phyloP scores from a whole-genome alignment of 148 eudicot genomes.

The Arbutus unedo region DNA sequence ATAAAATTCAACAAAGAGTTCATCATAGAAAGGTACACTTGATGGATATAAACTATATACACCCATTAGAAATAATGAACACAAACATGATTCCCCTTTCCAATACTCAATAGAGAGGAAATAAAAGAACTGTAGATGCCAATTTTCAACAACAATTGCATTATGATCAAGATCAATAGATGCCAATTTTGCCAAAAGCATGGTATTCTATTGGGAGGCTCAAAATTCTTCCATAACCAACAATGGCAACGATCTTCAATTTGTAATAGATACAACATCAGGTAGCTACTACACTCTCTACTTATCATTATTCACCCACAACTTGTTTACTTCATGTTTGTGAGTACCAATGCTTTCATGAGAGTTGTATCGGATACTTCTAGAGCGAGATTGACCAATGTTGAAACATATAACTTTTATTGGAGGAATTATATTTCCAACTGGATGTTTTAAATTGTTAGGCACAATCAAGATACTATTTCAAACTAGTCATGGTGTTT shows the following conservation, averaged over 20 bases:
- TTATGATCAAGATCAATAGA: slow-evolving; percentile 32
- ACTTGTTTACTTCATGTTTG: neutral
- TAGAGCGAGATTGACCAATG: no score
- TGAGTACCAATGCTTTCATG: neutral
- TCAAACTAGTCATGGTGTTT: neutral
- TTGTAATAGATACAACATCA: slow-evolving; percentile 34
- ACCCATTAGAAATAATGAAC: slow-evolving; percentile 11
- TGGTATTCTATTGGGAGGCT: slow-evolving; percentile 47
- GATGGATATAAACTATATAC: slow-evolving; percentile 31
- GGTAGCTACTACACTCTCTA: no score
- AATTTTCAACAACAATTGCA: slow-evolving; percentile 22
- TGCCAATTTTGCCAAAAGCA: slow-evolving; percentile 28
- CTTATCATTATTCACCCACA: neutral
- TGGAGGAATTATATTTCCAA: no score
- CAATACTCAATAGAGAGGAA: neutral
- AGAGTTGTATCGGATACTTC: no score
- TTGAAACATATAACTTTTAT: no score
- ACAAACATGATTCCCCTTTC: slow-evolving; percentile 19
- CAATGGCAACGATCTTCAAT: slow-evolving; percentile 37
- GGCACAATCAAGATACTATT: neutral
- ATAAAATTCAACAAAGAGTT: no score
- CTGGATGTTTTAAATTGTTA: neutral
- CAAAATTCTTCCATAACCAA: slow-evolving; percentile 22
- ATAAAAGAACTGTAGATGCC: no score
- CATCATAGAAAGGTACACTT: slow-evolving; percentile 1